Evolutionary conservation across 164 flowering plant species (phyloP), one percentile per base, ranked within the genome.

Genomic region (Annona squamosa): DNA sequence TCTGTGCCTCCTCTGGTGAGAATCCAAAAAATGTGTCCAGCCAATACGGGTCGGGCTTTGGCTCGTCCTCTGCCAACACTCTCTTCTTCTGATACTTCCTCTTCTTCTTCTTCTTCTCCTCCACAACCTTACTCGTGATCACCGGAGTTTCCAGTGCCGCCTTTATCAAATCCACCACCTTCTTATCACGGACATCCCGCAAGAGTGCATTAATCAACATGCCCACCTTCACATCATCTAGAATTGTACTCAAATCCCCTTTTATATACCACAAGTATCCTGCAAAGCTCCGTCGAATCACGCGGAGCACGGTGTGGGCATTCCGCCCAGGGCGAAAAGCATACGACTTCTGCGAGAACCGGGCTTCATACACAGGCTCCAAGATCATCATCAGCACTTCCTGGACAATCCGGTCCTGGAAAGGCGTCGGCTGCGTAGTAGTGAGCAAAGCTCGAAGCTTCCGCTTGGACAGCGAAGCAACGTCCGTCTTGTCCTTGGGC

Each of bases 11-110:
- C 82, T 92, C 98, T 0, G 98, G 98, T 13, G 97, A 92, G 81
- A 94, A 92, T 52, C 97, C 97, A 45, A 94, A 94, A 71, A 94
- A 94, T 0, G 92, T 78, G 48, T 86, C 86, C 56, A 94, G 78
- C 98, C 98, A 94, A 79, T 90, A 94, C 3, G 97, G 98, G 65
- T 94, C 98, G 12, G 98, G 98, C 81, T 94, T 94, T 17, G 97
- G 98, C 83, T 94, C 98, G 74, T 92, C 98, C 43, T 94, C 98
- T 6, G 95, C 91, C 59, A 94, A 77, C 4, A 92, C 95, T 76
- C 83, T 86, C 85, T 94, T 94, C 89, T 94, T 94, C 82, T 92
- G 97, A 82, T 94, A 87, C 86, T 94, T 92, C 79, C 97, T 85
- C 79, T 86, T 90, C 68, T 7, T 82, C 82, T 84, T 93, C 48